A percentile compares a stretch with the other conserved stretches of the same genome.
Conservation (phyloP, 805 yeast species). For the Candida alai region DNA sequence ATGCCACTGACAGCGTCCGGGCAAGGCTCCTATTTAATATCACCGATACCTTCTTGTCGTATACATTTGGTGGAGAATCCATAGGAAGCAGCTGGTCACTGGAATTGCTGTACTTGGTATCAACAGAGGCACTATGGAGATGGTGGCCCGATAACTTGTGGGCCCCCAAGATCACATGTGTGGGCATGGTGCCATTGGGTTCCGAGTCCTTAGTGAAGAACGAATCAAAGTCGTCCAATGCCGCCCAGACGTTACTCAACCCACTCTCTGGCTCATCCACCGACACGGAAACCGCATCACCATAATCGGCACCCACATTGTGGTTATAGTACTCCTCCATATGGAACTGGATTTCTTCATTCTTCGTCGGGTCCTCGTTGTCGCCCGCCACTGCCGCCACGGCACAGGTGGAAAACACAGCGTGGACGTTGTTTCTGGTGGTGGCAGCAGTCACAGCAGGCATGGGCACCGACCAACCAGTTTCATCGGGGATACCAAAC, state of each 20-base stretch:
- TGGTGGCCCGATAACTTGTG: conserved; percentile 23
- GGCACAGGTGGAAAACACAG: conserved; percentile 85
- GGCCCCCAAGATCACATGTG: conserved; percentile 1
- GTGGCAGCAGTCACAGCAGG: conserved; percentile 87
- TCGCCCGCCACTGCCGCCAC: conserved; percentile 28
- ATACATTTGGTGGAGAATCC: conserved; percentile 73
- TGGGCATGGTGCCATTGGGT: conserved; percentile 9
- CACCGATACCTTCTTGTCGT: conserved; percentile 76
- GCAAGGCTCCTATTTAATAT: conserved; percentile 71
- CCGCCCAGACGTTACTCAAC: conserved; percentile 88
- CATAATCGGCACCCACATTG: conserved; percentile 22
- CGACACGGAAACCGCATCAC: conserved; percentile 47
- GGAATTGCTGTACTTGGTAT: conserved; percentile 47
- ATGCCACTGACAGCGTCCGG: conserved; percentile 67
- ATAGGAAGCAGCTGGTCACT: conserved; percentile 44
- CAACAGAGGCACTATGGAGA: conserved; percentile 52
- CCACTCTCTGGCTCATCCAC: conserved; percentile 65
- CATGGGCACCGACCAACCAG: conserved; percentile 97
- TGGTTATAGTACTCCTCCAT: conserved; percentile 53
- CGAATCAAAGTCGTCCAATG: conserved; percentile 82
- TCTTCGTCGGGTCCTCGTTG: conserved; percentile 32
- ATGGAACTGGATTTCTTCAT: conserved; percentile 49
- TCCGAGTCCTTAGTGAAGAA: conserved; percentile 62
- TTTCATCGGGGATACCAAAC: conserved; percentile 91
- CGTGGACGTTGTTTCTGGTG: conserved; percentile 89